phyloP scores from a whole-genome alignment of 2,329 filamentous ascomycete species.

The Knufia fluminis region DNA sequence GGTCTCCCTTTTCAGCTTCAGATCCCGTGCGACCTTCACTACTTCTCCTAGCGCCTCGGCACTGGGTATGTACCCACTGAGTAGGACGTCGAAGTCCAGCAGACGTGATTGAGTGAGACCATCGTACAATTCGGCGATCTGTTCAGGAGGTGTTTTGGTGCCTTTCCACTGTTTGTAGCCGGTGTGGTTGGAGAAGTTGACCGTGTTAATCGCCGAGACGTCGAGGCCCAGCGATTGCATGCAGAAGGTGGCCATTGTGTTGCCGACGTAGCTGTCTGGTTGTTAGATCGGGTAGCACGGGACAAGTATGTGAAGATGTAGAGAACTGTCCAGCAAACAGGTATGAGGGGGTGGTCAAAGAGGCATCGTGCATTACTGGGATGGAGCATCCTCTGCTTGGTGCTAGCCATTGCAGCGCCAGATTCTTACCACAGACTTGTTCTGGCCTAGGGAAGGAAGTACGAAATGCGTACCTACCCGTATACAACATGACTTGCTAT shows the following conservation, averaged over 20 bases:
- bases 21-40: slow-evolving; percentile 71
- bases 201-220: slow-evolving; percentile 87
- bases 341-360: no score
- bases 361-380: no score
- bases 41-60: slow-evolving; percentile 76
- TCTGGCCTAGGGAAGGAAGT: neutral
- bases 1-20: slow-evolving; percentile 49
- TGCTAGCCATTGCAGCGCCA: no score
- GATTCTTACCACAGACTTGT: no score
- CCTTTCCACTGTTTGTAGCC: slow-evolving; percentile 86
- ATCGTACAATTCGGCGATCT: slow-evolving; percentile 75
- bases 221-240: slow-evolving; percentile 92
- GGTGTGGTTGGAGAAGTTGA: slow-evolving; percentile 97
- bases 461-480: slow-evolving; percentile 47
- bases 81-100: slow-evolving; percentile 84
- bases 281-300: neutral
- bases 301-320: neutral
- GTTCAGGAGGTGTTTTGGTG: slow-evolving; percentile 66
- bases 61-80: slow-evolving; percentile 89
- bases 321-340: no score
- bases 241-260: slow-evolving; percentile 91
- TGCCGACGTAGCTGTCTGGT: slow-evolving; percentile 74
- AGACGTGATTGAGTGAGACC: slow-evolving; percentile 77
- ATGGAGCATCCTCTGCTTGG: no score
- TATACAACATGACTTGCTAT: slow-evolving; percentile 88